Base-by-base conservation (phyloP, 2,329 filamentous ascomycete genomes). In the Capronia americana region DNA sequence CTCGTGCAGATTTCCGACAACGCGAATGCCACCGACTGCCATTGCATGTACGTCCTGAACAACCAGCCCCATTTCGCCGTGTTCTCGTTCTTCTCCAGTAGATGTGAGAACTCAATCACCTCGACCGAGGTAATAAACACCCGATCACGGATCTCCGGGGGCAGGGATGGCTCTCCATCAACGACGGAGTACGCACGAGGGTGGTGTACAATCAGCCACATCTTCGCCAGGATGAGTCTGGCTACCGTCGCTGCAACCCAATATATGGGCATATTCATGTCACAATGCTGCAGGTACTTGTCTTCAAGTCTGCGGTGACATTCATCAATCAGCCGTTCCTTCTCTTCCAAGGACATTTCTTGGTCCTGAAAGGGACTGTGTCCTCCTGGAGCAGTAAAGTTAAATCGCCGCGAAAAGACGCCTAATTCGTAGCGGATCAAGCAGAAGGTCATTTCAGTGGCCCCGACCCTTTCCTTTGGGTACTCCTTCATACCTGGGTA, bases 141-240 rank as follows among this genome's bases (percentile, higher is more conserved):
- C 64, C 88, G 88, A 68, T 92, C 86, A 64, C 87, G 86, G 8
- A 87, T 86, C 56, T 88, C 88, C 57, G 86, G 83, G 0, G 87
- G 85, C 7, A 90, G 80, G 28, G 82, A 83, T 8, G 81, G 77
- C n/a, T 82, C 83, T 10, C 84, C 82, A 28, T 87, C 69, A 44
- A 76, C 85, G 38, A 84, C 83, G 59, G 88, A 85, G 23, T 64
- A 66, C 5, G 70, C 63, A 73, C 90, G 84, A 0, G 91, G 90
- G 71, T 94, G 88, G 73, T 94, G 91, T 2, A 92, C 85, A 66
- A 93, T 85, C 41, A 95, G 83, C 80, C 89, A 92, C 81, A 93
- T 87, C 77, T 93, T 94, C 60, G 88, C 88, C 79, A 93, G 86
- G 68, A 93, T 87, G 34, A 94, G 82, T 10, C 90, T 86, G 2